Conservation (phyloP, 2,329 filamentous ascomycete species). For the Fusarium begoniae region DNA sequence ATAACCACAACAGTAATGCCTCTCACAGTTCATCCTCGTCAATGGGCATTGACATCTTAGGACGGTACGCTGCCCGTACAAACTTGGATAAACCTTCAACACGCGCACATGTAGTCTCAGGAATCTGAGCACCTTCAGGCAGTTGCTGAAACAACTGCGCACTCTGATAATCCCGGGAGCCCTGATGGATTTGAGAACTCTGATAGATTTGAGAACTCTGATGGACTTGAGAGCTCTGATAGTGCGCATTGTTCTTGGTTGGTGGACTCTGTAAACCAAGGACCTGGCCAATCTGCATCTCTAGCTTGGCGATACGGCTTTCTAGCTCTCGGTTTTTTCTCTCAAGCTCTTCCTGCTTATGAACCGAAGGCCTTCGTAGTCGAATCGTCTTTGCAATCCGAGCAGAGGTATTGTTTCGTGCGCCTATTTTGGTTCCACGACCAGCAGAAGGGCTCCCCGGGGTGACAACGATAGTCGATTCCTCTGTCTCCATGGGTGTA, state of each 20-base stretch:
- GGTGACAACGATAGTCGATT: neutral
- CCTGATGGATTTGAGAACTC: neutral
- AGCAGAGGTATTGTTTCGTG: neutral
- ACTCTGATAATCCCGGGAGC: neutral
- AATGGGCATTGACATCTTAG: neutral
- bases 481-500: constrained; percentile 8
- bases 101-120: neutral
- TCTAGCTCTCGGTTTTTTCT: constrained; percentile 11
- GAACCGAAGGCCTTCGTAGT: neutral
- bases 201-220: neutral
- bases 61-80: constrained; percentile 1
- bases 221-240: neutral
- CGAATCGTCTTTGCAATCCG: neutral
- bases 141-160: neutral
- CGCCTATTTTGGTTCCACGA: neutral
- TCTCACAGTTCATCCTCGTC: neutral
- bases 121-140: neutral
- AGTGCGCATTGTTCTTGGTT: neutral
- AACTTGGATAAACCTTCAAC: neutral
- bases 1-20: neutral
- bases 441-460: constrained; percentile 33
- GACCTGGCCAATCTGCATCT: constrained; percentile 11
- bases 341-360: constrained; percentile 7
- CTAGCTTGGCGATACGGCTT: constrained; percentile 14
- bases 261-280: neutral